These are phyloP conservation scores for Exophiala sideris DNA, from an alignment of 2,329 filamentous ascomycete genomes.

Conservation along the genomic window DNA sequence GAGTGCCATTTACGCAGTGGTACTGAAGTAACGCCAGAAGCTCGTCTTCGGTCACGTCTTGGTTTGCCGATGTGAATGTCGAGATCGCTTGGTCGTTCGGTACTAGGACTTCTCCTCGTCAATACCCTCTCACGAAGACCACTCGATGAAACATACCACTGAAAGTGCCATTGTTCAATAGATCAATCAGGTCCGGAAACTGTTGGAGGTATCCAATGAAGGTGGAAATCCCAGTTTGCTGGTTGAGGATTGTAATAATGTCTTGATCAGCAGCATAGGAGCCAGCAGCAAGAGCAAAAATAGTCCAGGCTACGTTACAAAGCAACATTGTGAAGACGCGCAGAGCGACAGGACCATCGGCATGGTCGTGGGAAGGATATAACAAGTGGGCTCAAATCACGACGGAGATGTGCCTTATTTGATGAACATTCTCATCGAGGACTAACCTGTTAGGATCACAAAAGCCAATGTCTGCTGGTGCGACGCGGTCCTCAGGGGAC, in stretches of 20 bases:
- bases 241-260: slow-evolving; percentile 21
- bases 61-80: slow-evolving; percentile 10
- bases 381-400: slow-evolving; percentile 20
- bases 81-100: slow-evolving; percentile 22
- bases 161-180: slow-evolving; percentile 22
- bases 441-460: background rate
- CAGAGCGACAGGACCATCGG: slow-evolving; percentile 3
- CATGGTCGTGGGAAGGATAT: slow-evolving; percentile 14
- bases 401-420: slow-evolving; percentile 14
- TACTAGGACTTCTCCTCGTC: slow-evolving; percentile 18
- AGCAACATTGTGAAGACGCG: slow-evolving; percentile 15
- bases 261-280: slow-evolving; percentile 19
- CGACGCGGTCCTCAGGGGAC: slow-evolving; percentile 1
- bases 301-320: slow-evolving; percentile 1
- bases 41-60: slow-evolving; percentile 21
- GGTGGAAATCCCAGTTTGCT: slow-evolving; percentile 22
- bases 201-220: slow-evolving; percentile 19
- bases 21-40: slow-evolving; percentile 53
- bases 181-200: slow-evolving; percentile 19
- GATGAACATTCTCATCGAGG: background rate
- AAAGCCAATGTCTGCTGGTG: background rate
- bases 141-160: slow-evolving; percentile 11
- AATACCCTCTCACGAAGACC: background rate
- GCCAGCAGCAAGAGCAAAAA: slow-evolving; percentile 2
- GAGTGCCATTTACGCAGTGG: slow-evolving; percentile 56